Conservation (phyloP, 345 rosid genomes). For the Xanthoceras sorbifolium region DNA sequence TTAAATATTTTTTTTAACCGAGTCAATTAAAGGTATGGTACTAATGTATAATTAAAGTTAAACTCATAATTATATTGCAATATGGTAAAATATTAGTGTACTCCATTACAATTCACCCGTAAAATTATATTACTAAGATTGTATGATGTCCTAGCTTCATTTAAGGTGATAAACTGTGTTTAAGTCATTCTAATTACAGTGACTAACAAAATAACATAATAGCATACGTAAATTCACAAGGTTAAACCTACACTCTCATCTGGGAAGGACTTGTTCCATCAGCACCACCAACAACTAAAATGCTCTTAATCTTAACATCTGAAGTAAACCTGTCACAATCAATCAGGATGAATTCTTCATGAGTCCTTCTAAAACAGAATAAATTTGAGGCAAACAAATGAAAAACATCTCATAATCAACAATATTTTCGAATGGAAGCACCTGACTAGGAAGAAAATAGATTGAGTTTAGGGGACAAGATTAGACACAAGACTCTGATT, state of each 20-base stretch:
- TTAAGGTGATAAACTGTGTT: neutral
- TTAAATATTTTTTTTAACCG: no score
- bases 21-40: no score
- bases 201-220: neutral
- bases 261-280: slow-evolving; percentile 94
- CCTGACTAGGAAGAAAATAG: neutral
- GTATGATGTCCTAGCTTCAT: neutral
- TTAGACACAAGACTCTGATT: neutral
- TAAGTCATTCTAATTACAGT: neutral
- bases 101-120: no score
- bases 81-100: no score
- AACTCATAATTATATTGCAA: no score
- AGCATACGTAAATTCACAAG: neutral
- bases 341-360: slow-evolving; percentile 10
- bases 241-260: slow-evolving; percentile 82
- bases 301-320: slow-evolving; percentile 95
- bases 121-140: neutral
- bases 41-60: no score
- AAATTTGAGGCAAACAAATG: neutral
- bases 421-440: neutral
- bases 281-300: slow-evolving; percentile 84
- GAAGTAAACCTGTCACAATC: slow-evolving; percentile 70
- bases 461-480: neutral
- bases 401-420: neutral
- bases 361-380: neutral